Evolutionary conservation across 768 basidiomycete genomes (phyloP), one percentile per base, ranked within the genome.

Genomic region (Leccinum variicolor): DNA sequence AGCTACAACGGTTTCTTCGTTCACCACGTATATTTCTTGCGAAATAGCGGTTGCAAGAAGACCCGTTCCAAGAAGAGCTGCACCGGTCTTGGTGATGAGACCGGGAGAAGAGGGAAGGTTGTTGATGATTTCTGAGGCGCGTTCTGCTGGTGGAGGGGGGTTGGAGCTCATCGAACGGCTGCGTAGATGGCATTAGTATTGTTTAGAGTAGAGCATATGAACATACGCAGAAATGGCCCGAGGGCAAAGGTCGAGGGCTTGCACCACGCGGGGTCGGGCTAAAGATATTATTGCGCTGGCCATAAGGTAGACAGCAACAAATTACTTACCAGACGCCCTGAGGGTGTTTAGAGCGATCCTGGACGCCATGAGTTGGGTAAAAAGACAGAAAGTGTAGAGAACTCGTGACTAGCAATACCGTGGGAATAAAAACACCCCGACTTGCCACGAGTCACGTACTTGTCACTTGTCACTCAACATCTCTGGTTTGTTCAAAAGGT

Each of bases 1-100:
- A 34, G 92, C 85, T 48, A 98, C 81, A 62, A 98, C 87, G 23
- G 91, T 86, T 80, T 98, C 97, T 75, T 98, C 95, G 73, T 97
- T 97, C 69, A 96, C 85, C 59, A 99, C 96, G 69, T 98, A 98
- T 52, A 98, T 85, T 76, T 99, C 95, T 71, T 94, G 90, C 14
- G 94, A 96, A 76, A 98, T 94, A 69, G 94, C 95, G 6, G 93
- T 84, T 15, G 95, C 96, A 55, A 87, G 77, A 59, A 92, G 79
- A 67, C 92, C 94, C 15, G 92, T 91, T 69, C 93, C 93, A 54
- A 98, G 85, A 68, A 98, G 80, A 67, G 94, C 89, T 53, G 90
- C 84, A 61, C 94, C 94, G 47, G 94, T 95, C 80, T 99, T 99
- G 72, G 94, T 93, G 80, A 95, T 81, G 75, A 97, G 81, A 71